Evolutionary conservation across 2,329 filamentous ascomycete species (phyloP).

Genomic region (Curvularia hawaiiensis): DNA sequence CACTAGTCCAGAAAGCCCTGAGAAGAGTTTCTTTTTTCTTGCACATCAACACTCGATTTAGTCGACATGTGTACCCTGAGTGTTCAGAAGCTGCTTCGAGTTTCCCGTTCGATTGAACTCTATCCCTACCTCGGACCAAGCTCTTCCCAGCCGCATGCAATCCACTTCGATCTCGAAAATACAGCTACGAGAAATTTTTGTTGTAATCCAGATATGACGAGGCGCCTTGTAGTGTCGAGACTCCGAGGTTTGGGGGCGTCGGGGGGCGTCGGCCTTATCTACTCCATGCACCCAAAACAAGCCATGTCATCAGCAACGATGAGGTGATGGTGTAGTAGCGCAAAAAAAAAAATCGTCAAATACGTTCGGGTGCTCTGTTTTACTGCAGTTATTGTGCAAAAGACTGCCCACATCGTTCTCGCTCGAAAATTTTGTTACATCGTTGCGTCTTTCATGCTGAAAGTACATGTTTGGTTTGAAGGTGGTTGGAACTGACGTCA

Average conservation of each 20-base stretch:
- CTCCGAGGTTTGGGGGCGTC: neutral
- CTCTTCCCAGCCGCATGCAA: neutral
- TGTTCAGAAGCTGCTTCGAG: neutral
- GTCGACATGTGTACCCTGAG: neutral
- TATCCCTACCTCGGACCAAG: neutral
- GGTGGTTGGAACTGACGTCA: neutral
- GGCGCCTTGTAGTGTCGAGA: neutral
- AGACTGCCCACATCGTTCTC: neutral
- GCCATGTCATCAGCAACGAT: neutral
- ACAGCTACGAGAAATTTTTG: too few relatives aligned
- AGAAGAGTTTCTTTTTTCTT: neutral
- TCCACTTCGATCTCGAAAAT: neutral
- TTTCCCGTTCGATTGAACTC: neutral
- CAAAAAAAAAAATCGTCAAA: neutral
- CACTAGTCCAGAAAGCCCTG: neutral
- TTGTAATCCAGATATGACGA: too few relatives aligned
- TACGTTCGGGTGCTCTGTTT: neutral
- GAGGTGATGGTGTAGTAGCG: neutral
- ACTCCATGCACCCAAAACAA: neutral
- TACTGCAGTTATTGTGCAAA: neutral
- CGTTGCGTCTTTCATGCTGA: neutral
- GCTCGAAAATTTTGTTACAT: neutral
- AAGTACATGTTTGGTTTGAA: neutral
- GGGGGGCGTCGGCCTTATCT: neutral
- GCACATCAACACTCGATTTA: neutral